Base-by-base conservation (phyloP, 2,329 filamentous ascomycete genomes). In the Nigrospora osmanthi region DNA sequence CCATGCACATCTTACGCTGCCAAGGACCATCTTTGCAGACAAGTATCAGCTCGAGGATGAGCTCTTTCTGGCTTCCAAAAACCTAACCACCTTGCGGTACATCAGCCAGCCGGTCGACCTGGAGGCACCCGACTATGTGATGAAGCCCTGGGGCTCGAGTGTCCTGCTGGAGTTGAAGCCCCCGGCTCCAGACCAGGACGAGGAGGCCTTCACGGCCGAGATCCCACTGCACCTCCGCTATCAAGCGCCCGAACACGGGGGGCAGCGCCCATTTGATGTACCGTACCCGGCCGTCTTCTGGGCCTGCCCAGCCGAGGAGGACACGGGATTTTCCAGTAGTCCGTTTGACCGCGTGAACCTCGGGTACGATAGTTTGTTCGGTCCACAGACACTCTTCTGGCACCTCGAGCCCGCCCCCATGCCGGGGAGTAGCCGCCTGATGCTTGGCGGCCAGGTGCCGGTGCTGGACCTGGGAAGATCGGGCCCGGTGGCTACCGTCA, bases 191-290 rank as follows among this genome's bases (percentile, higher is more conserved):
- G 54, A 60, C 12, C 28, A 32, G 54, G 60, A 65, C 15, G 57
- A 69, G 14, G 62, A 67, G 12, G 49, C 61, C 1, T 89, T 81
- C 80, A 84, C 76, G 7, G 78, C 76, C 11, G 77, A 83, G 47
- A 77, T 97, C 33, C 90, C 91, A 0, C 73, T 95, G 13, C 91
- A 97, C 59, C 73, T 95, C 3, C 85, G 91, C 31, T 97, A 96
- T 61, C 73, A 95, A 5, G 66, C 72, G 6, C 86, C 86, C 0
- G 72, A 74, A 0, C 61, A 64, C 37, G 71, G 71, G 3, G 82
- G 82, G 3, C 71, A 78, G 50, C 62, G 67, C 3, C 53, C 71
- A 5, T 63, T 82, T 1, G 67, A 80, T n/a, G 62, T 93, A 0
- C 87, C 91, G 0, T 90, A 85, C 69, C 91, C 91, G 0, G 77